Evolutionary conservation across 202 grass and related monocot genomes (phyloP).

Genomic region (Carex sylvatica): DNA sequence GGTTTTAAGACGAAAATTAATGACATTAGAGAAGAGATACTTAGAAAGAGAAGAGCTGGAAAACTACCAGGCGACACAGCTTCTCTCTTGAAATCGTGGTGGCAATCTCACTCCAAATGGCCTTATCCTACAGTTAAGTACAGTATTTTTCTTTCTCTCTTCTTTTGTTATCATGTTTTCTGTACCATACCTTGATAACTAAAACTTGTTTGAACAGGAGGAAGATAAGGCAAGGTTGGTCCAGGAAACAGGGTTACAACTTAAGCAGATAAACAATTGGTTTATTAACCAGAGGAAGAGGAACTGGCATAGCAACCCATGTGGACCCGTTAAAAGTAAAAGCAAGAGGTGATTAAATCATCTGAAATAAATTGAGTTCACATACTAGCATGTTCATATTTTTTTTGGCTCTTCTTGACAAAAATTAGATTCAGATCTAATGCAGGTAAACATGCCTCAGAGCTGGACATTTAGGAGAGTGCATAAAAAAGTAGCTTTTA

Average conservation of each 20-base stretch:
- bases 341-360: constrained; percentile 65
- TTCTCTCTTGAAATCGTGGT: constrained; percentile 85
- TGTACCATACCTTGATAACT: constrained; percentile 1
- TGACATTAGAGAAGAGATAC: constrained; percentile 95
- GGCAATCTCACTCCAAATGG: constrained; percentile 96
- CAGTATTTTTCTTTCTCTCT: background rate
- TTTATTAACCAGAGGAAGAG: constrained; percentile 99
- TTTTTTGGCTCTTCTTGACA: background rate
- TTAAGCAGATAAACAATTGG: constrained; percentile 99
- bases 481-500: background rate
- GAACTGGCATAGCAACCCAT: constrained; percentile 96
- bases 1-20: constrained; percentile 92
- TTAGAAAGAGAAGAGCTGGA: constrained; percentile 93
- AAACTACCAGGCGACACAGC: constrained; percentile 93
- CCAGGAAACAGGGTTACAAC: constrained; percentile 91
- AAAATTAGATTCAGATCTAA: constrained; percentile 17
- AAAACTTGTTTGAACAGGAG: constrained; percentile 47
- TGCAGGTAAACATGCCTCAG: constrained; percentile 24
- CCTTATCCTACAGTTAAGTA: constrained; percentile 88
- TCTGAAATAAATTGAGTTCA: background rate
- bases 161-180: background rate
- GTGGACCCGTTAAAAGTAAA: constrained; percentile 81
- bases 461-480: constrained; percentile 18
- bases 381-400: background rate
- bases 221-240: constrained; percentile 91